Base-by-base conservation (phyloP, 306 rosid genomes). In the Pyrus bretschneideri region DNA sequence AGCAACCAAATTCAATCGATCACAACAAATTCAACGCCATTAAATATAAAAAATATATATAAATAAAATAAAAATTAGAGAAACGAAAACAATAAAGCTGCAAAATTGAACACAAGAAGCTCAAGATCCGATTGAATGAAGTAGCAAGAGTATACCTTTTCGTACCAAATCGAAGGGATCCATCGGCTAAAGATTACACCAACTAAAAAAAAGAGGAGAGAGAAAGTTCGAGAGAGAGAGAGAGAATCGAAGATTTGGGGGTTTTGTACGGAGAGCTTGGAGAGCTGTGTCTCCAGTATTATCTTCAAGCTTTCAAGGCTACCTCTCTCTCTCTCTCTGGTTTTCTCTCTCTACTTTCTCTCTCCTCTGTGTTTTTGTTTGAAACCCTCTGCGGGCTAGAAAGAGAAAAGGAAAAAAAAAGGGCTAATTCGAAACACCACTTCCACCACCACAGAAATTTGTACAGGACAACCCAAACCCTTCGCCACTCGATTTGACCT, bases 401-500 rank as follows among this genome's bases (percentile, higher is more conserved):
- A 11, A n/a, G 27, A 58, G 62, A 58, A 22, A 8, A 18, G 9
- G 29, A 25, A 1, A 15, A 13, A 58, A 58, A 18, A 51, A 5
- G 55, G 45, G 35, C 33, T 25, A 13, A 5, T 33, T 72, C 77
- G 86, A 79, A 78, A 83, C 85, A 84, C 31, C 81, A 86, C 60
- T 7, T 38, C 42, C 87, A 88, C 87, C 88, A 89, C 93, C 87
- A 86, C 88, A 87, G 66, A 83, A 86, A 85, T 31, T 40, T 66
- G 19, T 15, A 72, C 76, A 81, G 77, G 82, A 86, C 86, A 79
- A 61, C 88, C 88, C 85, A 70, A 83, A 66, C 95, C 92, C 87
- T 89, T 87, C 87, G 89, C 96, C 91, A 83, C 91, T 85, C 76
- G 88, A 93, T 90, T 93, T 93, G 93, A 93, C 96, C 90, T 31